A percentile compares a stretch with the other conserved stretches of the same genome.
These are phyloP conservation scores for Fusarium robinianum DNA, from an alignment of 2,329 filamentous ascomycete genomes.

Conservation along the genomic window DNA sequence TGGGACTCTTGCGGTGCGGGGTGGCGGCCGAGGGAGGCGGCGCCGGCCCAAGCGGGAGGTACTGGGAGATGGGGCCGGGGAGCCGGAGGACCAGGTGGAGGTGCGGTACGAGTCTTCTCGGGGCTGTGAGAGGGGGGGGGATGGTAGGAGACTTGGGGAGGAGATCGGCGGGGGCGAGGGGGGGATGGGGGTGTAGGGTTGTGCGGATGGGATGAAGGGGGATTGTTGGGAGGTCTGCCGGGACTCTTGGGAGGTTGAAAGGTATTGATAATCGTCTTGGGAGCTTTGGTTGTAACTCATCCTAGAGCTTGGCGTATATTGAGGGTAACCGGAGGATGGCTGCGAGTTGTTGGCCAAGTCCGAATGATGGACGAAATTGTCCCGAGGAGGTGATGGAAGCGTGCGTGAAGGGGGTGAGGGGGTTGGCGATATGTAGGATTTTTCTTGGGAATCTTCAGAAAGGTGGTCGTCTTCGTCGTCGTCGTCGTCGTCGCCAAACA, in stretches of 20 bases:
- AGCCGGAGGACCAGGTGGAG: conserved; percentile 14
- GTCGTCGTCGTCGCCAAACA: conserved; percentile 14
- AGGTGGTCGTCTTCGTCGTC: not conserved
- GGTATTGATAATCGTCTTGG: not conserved
- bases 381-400: conserved; percentile 22
- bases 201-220: conserved; percentile 32
- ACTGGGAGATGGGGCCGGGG: conserved; percentile 11
- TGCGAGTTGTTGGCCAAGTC: conserved; percentile 7
- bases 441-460: too few species aligned
- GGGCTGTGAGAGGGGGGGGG: conserved; percentile 31
- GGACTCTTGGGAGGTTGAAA: not conserved
- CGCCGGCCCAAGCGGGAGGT: too few species aligned
- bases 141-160: conserved; percentile 26
- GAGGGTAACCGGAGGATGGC: not conserved
- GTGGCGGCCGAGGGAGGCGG: too few species aligned
- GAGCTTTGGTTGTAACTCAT: not conserved
- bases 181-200: conserved; percentile 23
- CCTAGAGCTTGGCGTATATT: not conserved
- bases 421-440: conserved; percentile 20
- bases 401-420: conserved; percentile 12
- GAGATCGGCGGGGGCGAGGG: conserved; percentile 27
- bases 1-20: too few species aligned
- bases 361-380: conserved; percentile 3
- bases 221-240: conserved; percentile 6
- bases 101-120: conserved; percentile 8